These are phyloP conservation scores for Pholiota microspora DNA, from an alignment of 768 basidiomycete genomes.

Conservation along the genomic window DNA sequence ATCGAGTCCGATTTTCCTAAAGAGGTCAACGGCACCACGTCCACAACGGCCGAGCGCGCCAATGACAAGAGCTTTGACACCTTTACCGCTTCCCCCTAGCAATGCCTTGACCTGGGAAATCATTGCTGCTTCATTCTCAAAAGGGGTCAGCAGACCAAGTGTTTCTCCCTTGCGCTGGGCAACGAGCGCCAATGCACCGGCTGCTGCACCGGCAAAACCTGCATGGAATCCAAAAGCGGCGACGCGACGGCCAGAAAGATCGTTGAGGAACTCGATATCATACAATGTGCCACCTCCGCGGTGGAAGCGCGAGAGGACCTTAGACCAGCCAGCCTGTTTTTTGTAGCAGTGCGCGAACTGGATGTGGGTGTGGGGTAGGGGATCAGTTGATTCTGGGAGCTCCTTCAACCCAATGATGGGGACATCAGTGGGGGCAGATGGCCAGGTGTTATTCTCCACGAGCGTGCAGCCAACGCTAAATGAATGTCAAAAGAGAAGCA, in stretches of 20 bases:
- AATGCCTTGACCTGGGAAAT: conserved; percentile 65
- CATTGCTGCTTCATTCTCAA: conserved; percentile 82
- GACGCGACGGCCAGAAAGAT: conserved; percentile 81
- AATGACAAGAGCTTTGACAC: conserved; percentile 87
- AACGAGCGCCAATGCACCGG: conserved; percentile 79
- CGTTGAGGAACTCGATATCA: conserved; percentile 94
- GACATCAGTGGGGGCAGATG: conserved; percentile 64
- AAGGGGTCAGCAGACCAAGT: conserved; percentile 76
- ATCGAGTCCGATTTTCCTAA: conserved; percentile 90
- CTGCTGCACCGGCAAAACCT: conserved; percentile 97
- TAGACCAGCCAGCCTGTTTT: conserved; percentile 88
- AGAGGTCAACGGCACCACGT: conserved; percentile 91
- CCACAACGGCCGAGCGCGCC: conserved; percentile 96
- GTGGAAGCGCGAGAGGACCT: conserved; percentile 82
- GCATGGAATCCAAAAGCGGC: conserved; percentile 99
- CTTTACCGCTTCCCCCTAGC: conserved; percentile 67
- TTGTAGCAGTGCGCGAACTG: conserved; percentile 99
- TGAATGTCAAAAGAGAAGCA: conserved; percentile 10
- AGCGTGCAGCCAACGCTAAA: conserved; percentile 89
- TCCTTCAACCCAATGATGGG: conserved; percentile 97
- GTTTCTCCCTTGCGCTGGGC: conserved; percentile 57
- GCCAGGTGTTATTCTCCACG: conserved; percentile 88
- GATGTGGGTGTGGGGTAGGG: conserved; percentile 92
- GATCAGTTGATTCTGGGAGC: conserved; percentile 77
- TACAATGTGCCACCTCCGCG: conserved; percentile 84